Percentiles rank a stretch among this genome's conserved stretches.
phyloP scores from a whole-genome alignment of 2,329 filamentous ascomycete genomes.

The Chaetomium olivaceum region DNA sequence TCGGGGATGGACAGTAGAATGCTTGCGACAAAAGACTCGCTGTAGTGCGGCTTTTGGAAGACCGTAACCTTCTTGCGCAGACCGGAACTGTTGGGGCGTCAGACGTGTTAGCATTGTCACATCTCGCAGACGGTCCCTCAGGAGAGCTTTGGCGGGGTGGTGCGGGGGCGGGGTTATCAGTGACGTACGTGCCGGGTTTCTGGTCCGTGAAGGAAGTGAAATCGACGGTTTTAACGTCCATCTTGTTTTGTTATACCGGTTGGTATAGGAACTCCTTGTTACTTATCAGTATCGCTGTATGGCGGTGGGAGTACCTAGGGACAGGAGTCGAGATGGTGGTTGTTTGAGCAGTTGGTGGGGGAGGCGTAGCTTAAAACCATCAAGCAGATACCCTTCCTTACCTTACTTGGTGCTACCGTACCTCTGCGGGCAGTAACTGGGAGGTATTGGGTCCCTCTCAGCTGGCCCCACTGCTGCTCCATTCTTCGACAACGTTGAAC shows the following conservation, averaged over 20 bases:
- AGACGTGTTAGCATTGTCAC: not conserved
- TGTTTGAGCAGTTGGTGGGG: not conserved
- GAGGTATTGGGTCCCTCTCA: not conserved
- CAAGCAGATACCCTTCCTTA: too few relatives aligned
- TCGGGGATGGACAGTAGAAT: conserved; percentile 97
- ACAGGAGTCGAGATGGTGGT: not conserved
- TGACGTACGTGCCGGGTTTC: conserved; percentile 96
- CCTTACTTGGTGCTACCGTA: too few relatives aligned
- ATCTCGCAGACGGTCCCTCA: not conserved
- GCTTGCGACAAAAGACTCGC: conserved; percentile 90
- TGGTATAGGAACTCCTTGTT: not conserved
- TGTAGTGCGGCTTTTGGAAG: conserved; percentile 94
- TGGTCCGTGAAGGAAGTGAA: conserved; percentile 90
- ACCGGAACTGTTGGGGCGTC: conserved; percentile 67
- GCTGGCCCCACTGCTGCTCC: conserved; percentile 18
- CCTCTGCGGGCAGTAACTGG: too few relatives aligned
- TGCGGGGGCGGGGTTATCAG: conserved; percentile 39
- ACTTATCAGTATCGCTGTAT: not conserved
- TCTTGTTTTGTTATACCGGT: conserved; percentile 43
- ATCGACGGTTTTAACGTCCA: conserved; percentile 75
- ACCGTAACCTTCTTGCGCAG: conserved; percentile 98
- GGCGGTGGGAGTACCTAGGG: not conserved
- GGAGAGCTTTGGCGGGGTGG: conserved; percentile 14
- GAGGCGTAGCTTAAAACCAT: conserved; percentile 14
- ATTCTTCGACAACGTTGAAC: not conserved